Conservation (phyloP, 257 asterid species). For the Misopates orontium region DNA sequence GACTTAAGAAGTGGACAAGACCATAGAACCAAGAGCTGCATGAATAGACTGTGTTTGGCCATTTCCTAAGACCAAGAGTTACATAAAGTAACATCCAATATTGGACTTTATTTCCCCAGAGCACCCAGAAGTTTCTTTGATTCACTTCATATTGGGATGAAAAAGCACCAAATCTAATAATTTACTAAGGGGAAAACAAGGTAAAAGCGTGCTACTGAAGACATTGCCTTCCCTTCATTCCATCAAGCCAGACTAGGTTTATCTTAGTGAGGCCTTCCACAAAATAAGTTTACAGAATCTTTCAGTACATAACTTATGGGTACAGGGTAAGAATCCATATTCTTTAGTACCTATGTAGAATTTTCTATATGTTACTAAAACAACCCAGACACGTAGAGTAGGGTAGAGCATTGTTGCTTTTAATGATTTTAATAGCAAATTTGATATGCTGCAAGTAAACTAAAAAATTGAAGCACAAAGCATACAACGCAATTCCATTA, state of each 20-base stretch:
- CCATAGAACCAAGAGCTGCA: not conserved
- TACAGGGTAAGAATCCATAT: not conserved
- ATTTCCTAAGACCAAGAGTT: slow-evolving; percentile 2
- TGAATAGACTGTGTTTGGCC: not conserved
- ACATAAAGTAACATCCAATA: no score
- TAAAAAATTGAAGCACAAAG: slow-evolving; percentile 13
- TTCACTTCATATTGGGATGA: no score
- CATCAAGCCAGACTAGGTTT: no score
- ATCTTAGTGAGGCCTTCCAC: not conserved
- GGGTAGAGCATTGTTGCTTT: not conserved
- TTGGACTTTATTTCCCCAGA: no score
- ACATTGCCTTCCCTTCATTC: no score
- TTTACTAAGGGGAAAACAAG: not conserved
- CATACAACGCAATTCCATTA: slow-evolving; percentile 15
- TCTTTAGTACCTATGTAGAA: not conserved
- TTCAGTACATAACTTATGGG: not conserved
- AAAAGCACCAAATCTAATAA: not conserved
- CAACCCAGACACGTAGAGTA: slow-evolving; percentile 2
- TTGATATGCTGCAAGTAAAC: not conserved
- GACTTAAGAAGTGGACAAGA: slow-evolving; percentile 10
- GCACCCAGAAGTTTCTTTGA: no score
- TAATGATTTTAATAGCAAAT: slow-evolving; percentile 17
- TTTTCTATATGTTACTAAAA: not conserved
- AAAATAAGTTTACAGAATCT: not conserved
- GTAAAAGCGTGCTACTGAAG: no score